Percentiles rank a stretch among this genome's conserved stretches.
These are phyloP conservation scores for Paramecium biaurelia DNA, from an alignment of 73 alveolate genomes.

Conservation along the genomic window DNA sequence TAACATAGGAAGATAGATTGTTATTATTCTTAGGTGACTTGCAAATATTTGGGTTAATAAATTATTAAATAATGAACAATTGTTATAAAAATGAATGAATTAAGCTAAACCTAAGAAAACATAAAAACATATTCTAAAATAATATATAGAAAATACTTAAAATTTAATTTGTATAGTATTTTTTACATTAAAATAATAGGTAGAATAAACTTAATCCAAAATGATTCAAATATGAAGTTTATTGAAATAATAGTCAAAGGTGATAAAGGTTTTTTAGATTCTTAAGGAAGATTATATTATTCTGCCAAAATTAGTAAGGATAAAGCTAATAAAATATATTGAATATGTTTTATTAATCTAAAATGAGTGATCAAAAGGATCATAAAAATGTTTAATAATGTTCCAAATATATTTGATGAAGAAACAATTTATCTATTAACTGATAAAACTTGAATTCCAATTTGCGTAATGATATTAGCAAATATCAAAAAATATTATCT, in stretches of 20 bases:
- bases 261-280: background rate
- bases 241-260: background rate
- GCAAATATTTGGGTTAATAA: background rate
- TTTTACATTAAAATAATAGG: background rate
- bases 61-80: background rate
- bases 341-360: background rate
- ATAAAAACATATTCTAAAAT: background rate
- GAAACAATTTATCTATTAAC: background rate
- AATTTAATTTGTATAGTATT: background rate
- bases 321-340: background rate
- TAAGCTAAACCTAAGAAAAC: background rate
- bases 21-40: background rate
- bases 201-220: background rate
- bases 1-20: background rate
- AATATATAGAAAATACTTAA: background rate
- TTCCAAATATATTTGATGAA: background rate
- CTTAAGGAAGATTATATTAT: background rate
- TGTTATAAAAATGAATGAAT: background rate
- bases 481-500: background rate
- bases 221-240: background rate
- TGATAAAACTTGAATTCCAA: background rate
- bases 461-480: background rate
- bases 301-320: background rate
- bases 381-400: background rate
- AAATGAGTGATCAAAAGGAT: background rate